Conservation (phyloP, 495 filamentous ascomycete genomes). For the Penicillium robsamsonii region DNA sequence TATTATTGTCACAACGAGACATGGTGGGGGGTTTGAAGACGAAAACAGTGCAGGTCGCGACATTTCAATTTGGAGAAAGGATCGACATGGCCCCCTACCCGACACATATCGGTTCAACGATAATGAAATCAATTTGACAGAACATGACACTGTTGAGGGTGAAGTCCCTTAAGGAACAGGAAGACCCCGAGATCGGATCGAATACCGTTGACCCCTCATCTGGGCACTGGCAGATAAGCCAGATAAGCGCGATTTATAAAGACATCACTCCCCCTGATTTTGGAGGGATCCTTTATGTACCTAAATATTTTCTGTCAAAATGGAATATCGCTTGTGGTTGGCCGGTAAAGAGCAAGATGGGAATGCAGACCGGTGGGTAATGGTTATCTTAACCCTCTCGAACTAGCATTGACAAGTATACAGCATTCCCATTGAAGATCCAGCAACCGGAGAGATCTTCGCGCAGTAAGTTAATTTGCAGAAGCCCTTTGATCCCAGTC, state of each 20-base stretch:
- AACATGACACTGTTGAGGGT: neutral
- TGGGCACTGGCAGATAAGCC: neutral
- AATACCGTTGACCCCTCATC: constrained; percentile 1
- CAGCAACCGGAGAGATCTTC: constrained; percentile 23
- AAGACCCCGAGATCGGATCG: too few species aligned
- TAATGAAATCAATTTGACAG: neutral
- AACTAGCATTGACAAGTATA: neutral
- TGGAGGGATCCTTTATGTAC: neutral
- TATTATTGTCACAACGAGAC: neutral
- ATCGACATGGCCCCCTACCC: neutral
- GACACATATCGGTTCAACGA: neutral
- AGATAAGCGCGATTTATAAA: constrained; percentile 3
- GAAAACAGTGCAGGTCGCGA: neutral
- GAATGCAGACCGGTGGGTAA: constrained; percentile 4
- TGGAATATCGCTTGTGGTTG: constrained; percentile 9
- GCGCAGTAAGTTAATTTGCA: constrained; percentile 13
- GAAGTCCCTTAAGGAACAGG: neutral
- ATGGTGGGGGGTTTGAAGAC: constrained; percentile 1
- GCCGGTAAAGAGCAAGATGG: constrained; percentile 11
- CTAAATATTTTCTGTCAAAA: neutral
- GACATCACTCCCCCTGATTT: neutral
- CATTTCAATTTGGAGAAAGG: neutral
- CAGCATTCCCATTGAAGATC: constrained; percentile 27
- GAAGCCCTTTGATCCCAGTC: neutral
- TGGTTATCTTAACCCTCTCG: neutral